These are phyloP conservation scores for Candida wancherniae DNA, from an alignment of 805 yeast species.

Conservation along the genomic window DNA sequence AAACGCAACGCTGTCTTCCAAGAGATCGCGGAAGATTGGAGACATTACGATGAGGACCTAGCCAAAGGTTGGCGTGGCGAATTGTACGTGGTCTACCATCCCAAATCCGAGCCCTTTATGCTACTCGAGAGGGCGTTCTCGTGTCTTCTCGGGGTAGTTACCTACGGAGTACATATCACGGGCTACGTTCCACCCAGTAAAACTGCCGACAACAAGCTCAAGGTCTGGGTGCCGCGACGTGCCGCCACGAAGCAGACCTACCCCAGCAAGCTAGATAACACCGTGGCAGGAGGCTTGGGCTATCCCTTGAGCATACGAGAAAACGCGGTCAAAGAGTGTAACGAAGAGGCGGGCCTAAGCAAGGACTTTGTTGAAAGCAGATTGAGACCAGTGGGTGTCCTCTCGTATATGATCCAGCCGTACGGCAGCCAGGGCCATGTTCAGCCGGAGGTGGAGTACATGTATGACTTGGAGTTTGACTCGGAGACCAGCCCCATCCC, in stretches of 20 bases:
- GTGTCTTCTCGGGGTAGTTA: conserved; percentile 76
- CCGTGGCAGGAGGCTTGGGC: conserved; percentile 93
- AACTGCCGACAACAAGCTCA: conserved; percentile 36
- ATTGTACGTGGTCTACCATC: conserved; percentile 65
- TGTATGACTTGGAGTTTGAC: conserved; percentile 64
- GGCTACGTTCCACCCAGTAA: conserved; percentile 59
- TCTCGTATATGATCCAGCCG: conserved; percentile 55
- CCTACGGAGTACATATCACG: conserved; percentile 85
- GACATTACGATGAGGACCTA: conserved; percentile 27
- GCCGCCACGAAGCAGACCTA: conserved; percentile 75
- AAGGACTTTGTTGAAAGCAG: conserved; percentile 44
- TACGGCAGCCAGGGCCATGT: conserved; percentile 45
- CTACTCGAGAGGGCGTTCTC: conserved; percentile 77
- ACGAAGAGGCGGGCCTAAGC: conserved; percentile 84
- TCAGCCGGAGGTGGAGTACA: conserved; percentile 85
- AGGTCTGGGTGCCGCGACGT: conserved; percentile 83
- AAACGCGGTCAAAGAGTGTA: conserved; percentile 79
- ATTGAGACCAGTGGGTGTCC: conserved; percentile 53
- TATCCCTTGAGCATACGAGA: conserved; percentile 70
- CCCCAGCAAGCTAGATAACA: conserved; percentile 89
- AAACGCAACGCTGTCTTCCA: conserved; percentile 39
- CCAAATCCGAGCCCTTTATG: conserved; percentile 53
- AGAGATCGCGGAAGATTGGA: conserved; percentile 39
- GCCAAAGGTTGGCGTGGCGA: conserved; percentile 82
- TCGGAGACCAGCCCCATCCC: conserved; percentile 43